These are phyloP conservation scores for Penicillium sp. DNA, from an alignment of 2,329 filamentous ascomycete species.

Conservation along the genomic window DNA sequence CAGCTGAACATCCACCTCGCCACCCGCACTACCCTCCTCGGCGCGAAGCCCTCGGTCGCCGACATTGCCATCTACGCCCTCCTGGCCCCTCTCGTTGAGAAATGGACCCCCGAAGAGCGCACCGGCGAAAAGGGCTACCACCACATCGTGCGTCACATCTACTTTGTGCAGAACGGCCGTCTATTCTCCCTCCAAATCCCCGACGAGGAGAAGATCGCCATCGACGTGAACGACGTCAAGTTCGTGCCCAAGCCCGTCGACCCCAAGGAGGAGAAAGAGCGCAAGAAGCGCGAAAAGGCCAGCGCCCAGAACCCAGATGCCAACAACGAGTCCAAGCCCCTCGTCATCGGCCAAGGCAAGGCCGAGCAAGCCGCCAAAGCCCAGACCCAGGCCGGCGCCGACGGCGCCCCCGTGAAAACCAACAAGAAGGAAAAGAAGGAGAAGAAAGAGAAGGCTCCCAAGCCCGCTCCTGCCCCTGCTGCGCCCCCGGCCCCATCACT, in stretches of 20 bases:
- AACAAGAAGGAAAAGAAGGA: constrained; percentile 66
- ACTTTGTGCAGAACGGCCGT: constrained; percentile 86
- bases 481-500: constrained; percentile 72
- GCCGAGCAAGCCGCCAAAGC: constrained; percentile 39
- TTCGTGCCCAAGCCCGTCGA: constrained; percentile 84
- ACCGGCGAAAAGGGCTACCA: constrained; percentile 83
- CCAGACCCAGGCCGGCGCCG: constrained; percentile 43
- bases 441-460: constrained; percentile 81
- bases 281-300: constrained; percentile 86
- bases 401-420: constrained; percentile 33
- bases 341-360: constrained; percentile 35
- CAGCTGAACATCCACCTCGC: constrained; percentile 79
- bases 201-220: constrained; percentile 63
- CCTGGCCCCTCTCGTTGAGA: constrained; percentile 64
- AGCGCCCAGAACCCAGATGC: constrained; percentile 31
- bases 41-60: constrained; percentile 77
- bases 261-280: constrained; percentile 90
- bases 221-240: constrained; percentile 71
- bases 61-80: constrained; percentile 76
- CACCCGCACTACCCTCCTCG: constrained; percentile 78
- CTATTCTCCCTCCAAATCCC: constrained; percentile 60
- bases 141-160: constrained; percentile 80
- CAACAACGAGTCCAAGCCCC: constrained; percentile 23
- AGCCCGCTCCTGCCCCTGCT: constrained; percentile 59
- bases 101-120: constrained; percentile 75